Evolutionary conservation across 73 alveolate species (phyloP).

Genomic region (Uronychia binucleata): DNA sequence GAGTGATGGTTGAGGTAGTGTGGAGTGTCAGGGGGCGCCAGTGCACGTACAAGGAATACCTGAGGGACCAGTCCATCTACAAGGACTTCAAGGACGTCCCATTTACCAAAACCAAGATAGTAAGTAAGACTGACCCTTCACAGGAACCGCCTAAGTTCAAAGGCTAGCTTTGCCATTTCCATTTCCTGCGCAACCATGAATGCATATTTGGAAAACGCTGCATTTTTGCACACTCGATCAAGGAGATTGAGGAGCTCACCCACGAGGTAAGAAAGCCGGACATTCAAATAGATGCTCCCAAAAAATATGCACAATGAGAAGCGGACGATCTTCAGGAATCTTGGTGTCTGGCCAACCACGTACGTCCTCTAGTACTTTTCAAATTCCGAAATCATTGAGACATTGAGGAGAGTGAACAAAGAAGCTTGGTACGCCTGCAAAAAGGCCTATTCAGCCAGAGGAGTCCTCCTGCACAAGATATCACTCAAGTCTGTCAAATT

Average conservation of each 20-base stretch:
- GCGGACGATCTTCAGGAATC: conserved; percentile 33
- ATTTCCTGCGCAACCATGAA: conserved; percentile 46
- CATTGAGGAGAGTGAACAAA: conserved; percentile 49
- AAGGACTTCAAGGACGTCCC: conserved; percentile 31
- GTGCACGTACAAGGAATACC: conserved; percentile 48
- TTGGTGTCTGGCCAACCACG: conserved; percentile 57
- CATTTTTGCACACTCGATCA: conserved; percentile 41
- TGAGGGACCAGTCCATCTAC: conserved; percentile 35
- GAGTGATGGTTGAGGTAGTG: too few relatives aligned
- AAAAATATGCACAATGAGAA: conserved; percentile 11
- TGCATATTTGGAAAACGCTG: conserved; percentile 48
- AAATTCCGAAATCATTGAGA: conserved; percentile 47
- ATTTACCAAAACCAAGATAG: too few relatives aligned
- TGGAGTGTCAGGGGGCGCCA: too few relatives aligned
- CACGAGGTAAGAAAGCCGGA: conserved; percentile 13
- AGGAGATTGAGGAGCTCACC: conserved; percentile 37
- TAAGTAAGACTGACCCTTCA: too few relatives aligned
- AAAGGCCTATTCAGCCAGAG: conserved; percentile 51
- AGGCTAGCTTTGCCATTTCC: conserved; percentile 36
- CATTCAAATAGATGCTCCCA: neutral
- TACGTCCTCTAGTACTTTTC: conserved; percentile 41
- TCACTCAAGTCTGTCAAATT: conserved; percentile 43
- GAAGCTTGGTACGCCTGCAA: conserved; percentile 44
- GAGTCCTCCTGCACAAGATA: conserved; percentile 44
- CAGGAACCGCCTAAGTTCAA: conserved; percentile 35